Evolutionary conservation across 768 basidiomycete species (phyloP), one percentile per base, ranked within the genome.

Genomic region (Podaxis sp.): DNA sequence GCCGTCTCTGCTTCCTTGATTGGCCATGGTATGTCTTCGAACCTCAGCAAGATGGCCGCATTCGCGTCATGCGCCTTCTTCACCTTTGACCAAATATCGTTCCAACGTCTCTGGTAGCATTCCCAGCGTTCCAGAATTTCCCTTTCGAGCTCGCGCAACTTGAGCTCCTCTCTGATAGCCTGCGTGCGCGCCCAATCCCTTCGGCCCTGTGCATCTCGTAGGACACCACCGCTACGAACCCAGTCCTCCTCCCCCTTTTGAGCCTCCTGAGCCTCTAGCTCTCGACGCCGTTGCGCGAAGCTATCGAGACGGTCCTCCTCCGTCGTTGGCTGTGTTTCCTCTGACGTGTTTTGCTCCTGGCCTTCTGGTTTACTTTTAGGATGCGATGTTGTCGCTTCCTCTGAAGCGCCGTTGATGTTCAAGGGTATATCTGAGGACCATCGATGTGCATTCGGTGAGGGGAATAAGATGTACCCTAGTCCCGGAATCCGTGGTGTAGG

Each of bases 11-110:
- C 58, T 7, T 44, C 60, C 17, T 68, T 65, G 10, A 85, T 74
- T 0, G 89, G 89, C 89, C 89, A 90, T 0, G 89, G 87, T 49
- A 90, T 79, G 63, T 85, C 83, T 4, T 58, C 66, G 66, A 89
- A 90, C 17, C 68, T 58, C 20, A 83, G 61, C 26, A 68, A 57
- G 6, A 60, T 49, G 13, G 40, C 56, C 28, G 57, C 62, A 38
- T 61, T 56, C 10, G 30, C 3, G n/a, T 58, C 60, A 36, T 66
- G 70, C 6, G 54, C 58, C 33, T 50, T 48, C 38, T 68, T 62
- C 17, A 65, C 64, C 61, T 72, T 73, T 22, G 73, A 67, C 50
- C 72, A 66, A 13, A 86, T 70, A 12, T 66, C 66, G 33, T 69
- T 71, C 88, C 89, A 89, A 8, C 76, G 73, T 17, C 65, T 53